A percentile compares a stretch with the other conserved stretches of the same genome.
Evolutionary conservation across 176 grass and related monocot genomes (phyloP).

Genomic region (Melocanna baccifera): DNA sequence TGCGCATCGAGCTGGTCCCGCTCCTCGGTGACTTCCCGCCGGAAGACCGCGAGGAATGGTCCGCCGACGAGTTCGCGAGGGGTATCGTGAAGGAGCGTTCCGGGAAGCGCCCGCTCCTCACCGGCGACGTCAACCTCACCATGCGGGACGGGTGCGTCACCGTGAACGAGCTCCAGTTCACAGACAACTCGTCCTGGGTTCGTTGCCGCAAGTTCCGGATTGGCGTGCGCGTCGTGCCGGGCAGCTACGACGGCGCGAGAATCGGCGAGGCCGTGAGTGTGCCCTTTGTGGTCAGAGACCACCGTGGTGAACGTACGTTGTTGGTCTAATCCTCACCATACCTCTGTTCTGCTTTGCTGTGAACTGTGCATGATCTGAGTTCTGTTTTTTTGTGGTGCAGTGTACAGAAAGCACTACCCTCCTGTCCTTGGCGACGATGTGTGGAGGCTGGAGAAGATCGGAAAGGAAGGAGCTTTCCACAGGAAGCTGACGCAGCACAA

Average conservation of each 20-base stretch:
- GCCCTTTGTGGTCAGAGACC: constrained; percentile 69
- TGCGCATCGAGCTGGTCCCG: constrained; percentile 75
- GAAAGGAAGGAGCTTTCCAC: constrained; percentile 80
- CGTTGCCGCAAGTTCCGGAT: constrained; percentile 77
- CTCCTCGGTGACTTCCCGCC: constrained; percentile 61
- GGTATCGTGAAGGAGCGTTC: constrained; percentile 53
- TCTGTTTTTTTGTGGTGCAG: neutral
- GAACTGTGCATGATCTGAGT: neutral
- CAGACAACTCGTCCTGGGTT: constrained; percentile 88
- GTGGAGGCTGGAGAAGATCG: constrained; percentile 82
- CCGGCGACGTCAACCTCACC: constrained; percentile 60
- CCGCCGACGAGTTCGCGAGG: constrained; percentile 43
- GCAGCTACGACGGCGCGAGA: constrained; percentile 33
- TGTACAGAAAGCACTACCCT: constrained; percentile 87
- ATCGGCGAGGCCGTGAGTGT: constrained; percentile 74
- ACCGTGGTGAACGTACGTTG: constrained; percentile 73
- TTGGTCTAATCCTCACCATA: neutral
- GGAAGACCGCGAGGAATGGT: constrained; percentile 49
- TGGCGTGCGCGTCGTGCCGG: constrained; percentile 46
- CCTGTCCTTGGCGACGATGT: constrained; percentile 65
- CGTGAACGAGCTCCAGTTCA: constrained; percentile 73
- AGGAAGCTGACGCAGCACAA: constrained; percentile 20
- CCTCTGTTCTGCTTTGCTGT: neutral
- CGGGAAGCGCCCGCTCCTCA: constrained; percentile 79
- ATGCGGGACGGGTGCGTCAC: constrained; percentile 43